Percentiles rank a stretch among this genome's conserved stretches.
These are phyloP conservation scores for Lojkania enalia DNA, from an alignment of 2,329 filamentous ascomycete genomes.

Conservation along the genomic window DNA sequence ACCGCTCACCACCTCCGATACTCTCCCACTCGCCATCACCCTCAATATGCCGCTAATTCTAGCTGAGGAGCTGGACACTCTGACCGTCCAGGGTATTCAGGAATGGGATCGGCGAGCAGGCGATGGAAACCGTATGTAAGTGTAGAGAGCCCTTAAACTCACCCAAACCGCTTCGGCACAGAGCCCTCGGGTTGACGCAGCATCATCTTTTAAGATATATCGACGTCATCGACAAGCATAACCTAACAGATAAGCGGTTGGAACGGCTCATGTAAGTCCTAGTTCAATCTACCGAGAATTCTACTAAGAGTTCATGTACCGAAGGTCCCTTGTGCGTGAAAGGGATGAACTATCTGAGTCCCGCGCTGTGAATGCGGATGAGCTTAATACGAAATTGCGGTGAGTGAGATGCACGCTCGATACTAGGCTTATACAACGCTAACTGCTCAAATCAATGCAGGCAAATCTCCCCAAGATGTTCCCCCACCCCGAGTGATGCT, in stretches of 20 bases:
- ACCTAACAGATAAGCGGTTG: conserved; percentile 4
- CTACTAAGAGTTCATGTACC: conserved; percentile 4
- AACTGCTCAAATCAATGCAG: conserved; percentile 3
- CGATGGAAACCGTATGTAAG: conserved; percentile 5
- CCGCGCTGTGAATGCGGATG: conserved; percentile 5
- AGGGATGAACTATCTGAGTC: conserved; percentile 1
- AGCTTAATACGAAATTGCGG: conserved; percentile 5
- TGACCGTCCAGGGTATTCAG: conserved; percentile 4
- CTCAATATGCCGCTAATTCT: conserved; percentile 4
- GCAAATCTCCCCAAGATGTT: conserved; percentile 7
- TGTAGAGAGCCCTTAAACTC: not conserved
- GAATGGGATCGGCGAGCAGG: conserved; percentile 7
- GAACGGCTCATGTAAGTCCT: conserved; percentile 2
- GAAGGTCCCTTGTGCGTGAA: conserved; percentile 4
- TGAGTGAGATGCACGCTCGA: conserved; percentile 2
- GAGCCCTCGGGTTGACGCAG: conserved; percentile 2
- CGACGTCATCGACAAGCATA: conserved; percentile 4
- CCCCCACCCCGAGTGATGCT: conserved; percentile 5
- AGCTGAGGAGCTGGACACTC: conserved; percentile 6
- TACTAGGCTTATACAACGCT: conserved; percentile 4
- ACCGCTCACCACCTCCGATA: conserved; percentile 2
- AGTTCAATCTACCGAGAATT: not conserved
- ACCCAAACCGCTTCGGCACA: too few relatives aligned
- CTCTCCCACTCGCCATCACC: not conserved
- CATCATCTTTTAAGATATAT: conserved; percentile 6